Conservation (phyloP, 495 filamentous ascomycete genomes). For the Talaromyces adpressus region DNA sequence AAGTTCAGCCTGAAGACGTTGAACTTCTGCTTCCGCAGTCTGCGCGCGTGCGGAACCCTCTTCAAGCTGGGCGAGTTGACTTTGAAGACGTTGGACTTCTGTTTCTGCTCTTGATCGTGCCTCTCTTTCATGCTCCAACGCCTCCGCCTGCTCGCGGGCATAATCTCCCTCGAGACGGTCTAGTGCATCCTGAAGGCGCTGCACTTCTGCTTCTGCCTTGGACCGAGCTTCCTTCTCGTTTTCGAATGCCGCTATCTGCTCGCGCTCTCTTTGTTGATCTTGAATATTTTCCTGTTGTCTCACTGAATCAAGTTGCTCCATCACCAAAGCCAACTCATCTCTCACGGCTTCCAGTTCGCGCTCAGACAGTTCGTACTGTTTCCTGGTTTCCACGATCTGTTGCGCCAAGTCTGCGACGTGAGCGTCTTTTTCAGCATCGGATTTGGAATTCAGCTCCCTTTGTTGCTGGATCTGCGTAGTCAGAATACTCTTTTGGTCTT, state of each 20-base stretch:
- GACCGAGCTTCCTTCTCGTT: conserved; percentile 50
- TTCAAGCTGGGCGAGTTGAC: conserved; percentile 45
- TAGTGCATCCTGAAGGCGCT: not conserved
- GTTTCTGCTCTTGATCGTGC: not conserved
- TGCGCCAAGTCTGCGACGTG: conserved; percentile 43
- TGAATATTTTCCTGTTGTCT: conserved; percentile 24
- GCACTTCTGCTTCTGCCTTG: conserved; percentile 14
- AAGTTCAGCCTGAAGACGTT: too few relatives aligned
- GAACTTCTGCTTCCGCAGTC: conserved; percentile 30
- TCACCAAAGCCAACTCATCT: conserved; percentile 37
- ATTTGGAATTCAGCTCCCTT: conserved; percentile 72
- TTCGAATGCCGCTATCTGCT: conserved; percentile 19
- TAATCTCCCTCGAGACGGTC: not conserved
- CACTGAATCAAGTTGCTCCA: conserved; percentile 40
- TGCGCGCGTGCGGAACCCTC: conserved; percentile 52
- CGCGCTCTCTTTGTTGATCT: conserved; percentile 24
- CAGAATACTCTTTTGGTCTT: conserved; percentile 78
- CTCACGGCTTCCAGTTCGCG: conserved; percentile 28
- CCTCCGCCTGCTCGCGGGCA: not conserved
- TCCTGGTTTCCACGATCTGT: conserved; percentile 37
- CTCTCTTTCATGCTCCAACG: not conserved
- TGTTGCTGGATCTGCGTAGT: conserved; percentile 89
- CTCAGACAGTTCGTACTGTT: conserved; percentile 31
- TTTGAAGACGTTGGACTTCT: not conserved
- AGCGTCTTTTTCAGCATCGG: conserved; percentile 49